Conservation (phyloP, 192 early-diverging fungal genomes). For the Thoreauomyces humboldtii region DNA sequence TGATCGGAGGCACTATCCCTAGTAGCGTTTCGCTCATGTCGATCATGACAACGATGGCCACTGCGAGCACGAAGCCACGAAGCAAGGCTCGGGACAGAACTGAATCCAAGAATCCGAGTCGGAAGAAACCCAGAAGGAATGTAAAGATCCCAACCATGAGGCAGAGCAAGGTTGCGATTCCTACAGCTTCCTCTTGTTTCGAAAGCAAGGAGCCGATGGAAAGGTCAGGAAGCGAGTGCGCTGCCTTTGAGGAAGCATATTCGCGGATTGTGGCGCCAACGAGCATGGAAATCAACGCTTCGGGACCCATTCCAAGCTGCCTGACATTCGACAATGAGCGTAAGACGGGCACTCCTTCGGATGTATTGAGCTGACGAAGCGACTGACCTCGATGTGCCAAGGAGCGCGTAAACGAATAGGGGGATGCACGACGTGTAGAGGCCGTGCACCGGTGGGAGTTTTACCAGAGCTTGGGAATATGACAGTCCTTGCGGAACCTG, state of each 20-base stretch:
- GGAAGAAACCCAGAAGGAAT: slow-evolving; percentile 89
- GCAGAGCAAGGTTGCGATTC: slow-evolving; percentile 63
- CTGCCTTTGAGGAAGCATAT: slow-evolving; percentile 32
- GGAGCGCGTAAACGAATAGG: slow-evolving; percentile 77
- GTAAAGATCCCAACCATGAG: slow-evolving; percentile 93
- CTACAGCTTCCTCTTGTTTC: slow-evolving; percentile 29
- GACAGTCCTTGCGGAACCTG: slow-evolving; percentile 63
- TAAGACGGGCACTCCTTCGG: slow-evolving; percentile 14
- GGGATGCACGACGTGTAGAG: slow-evolving; percentile 86
- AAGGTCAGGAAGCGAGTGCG: neutral
- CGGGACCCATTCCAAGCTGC: slow-evolving; percentile 93
- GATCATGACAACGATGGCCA: slow-evolving; percentile 87
- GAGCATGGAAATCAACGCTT: slow-evolving; percentile 88
- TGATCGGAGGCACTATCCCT: slow-evolving; percentile 43
- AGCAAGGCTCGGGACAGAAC: slow-evolving; percentile 90
- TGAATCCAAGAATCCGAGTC: slow-evolving; percentile 97
- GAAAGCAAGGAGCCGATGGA: neutral
- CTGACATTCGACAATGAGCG: slow-evolving; percentile 42
- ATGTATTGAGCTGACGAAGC: neutral
- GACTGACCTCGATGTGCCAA: slow-evolving; percentile 93
- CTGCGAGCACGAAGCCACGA: slow-evolving; percentile 93
- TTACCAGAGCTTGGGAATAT: slow-evolving; percentile 85
- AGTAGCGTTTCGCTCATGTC: slow-evolving; percentile 81
- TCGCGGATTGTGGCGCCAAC: slow-evolving; percentile 65
- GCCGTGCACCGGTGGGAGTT: slow-evolving; percentile 84